Evolutionary conservation across 2,329 filamentous ascomycete species (phyloP).

Genomic region (Pezicula neosporulosa): DNA sequence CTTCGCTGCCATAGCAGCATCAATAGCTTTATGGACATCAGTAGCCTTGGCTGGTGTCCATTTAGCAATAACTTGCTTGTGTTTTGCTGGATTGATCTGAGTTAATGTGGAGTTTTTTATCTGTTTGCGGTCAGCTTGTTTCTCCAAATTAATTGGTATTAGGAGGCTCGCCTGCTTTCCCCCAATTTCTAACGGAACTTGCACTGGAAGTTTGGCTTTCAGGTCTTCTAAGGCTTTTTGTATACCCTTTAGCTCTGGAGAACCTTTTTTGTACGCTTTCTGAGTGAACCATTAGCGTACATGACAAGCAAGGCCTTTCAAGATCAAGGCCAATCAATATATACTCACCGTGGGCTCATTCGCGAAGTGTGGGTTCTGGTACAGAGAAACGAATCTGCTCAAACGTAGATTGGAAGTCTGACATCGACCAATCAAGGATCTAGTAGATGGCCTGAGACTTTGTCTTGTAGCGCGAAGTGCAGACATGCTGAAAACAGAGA

Average conservation of each 20-base stretch:
- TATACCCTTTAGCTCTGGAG: background rate
- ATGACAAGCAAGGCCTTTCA: background rate
- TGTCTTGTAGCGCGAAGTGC: background rate
- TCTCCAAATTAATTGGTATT: background rate
- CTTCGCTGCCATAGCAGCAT: slow-evolving; percentile 82
- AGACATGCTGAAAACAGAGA: background rate
- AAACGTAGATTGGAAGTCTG: background rate
- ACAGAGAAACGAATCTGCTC: background rate
- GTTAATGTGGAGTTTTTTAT: slow-evolving; percentile 63
- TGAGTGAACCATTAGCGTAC: background rate
- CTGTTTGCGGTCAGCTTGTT: slow-evolving; percentile 33
- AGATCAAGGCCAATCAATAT: background rate
- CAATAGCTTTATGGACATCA: slow-evolving; percentile 78
- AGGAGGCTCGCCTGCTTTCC: background rate
- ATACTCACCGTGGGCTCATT: background rate
- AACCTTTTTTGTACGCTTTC: background rate
- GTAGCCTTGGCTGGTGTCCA: slow-evolving; percentile 78
- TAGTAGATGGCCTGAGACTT: background rate
- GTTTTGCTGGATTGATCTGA: slow-evolving; percentile 81
- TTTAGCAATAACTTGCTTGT: slow-evolving; percentile 71
- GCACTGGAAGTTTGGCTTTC: background rate
- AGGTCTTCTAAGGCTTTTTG: background rate
- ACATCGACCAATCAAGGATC: background rate
- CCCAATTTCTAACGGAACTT: background rate
- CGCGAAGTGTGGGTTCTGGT: background rate